A percentile compares a stretch with the other conserved stretches of the same genome.
Evolutionary conservation across 805 yeast species (phyloP).

Genomic region (Deakozyma indianensis): DNA sequence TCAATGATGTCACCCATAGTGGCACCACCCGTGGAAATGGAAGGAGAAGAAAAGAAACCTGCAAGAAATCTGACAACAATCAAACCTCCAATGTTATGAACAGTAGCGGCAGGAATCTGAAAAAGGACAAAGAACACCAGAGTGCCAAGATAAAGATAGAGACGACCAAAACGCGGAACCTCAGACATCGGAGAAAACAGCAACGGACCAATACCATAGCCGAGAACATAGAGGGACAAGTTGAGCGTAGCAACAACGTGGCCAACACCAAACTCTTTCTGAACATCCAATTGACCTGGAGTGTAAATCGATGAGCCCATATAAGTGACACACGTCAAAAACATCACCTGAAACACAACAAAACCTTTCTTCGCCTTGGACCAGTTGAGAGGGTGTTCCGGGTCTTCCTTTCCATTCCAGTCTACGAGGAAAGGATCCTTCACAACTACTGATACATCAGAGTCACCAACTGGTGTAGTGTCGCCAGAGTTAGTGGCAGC

Average conservation of each 20-base stretch:
- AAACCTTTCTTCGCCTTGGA: constrained; percentile 25
- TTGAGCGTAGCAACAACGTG: constrained; percentile 35
- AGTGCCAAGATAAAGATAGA: constrained; percentile 31
- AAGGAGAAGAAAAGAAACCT: constrained; percentile 44
- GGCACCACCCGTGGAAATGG: constrained; percentile 46
- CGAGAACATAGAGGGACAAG: constrained; percentile 39
- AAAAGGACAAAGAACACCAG: constrained; percentile 33
- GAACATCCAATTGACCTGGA: constrained; percentile 34
- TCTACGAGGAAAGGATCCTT: constrained; percentile 15
- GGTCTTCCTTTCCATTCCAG: constrained; percentile 20
- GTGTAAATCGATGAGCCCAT: constrained; percentile 48
- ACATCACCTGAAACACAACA: constrained; percentile 26
- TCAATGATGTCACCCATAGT: constrained; percentile 35
- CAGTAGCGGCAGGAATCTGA: constrained; percentile 44
- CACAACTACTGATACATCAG: not conserved
- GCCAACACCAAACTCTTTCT: constrained; percentile 28
- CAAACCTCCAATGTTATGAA: constrained; percentile 35
- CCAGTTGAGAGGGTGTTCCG: constrained; percentile 43
- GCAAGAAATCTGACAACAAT: constrained; percentile 37
- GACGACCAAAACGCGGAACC: constrained; percentile 33
- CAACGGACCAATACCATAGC: constrained; percentile 48
- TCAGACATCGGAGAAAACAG: constrained; percentile 44
- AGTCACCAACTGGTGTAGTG: too few species aligned
- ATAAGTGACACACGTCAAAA: constrained; percentile 37
- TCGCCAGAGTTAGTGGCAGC: too few species aligned